These are phyloP conservation scores for Boletus rex-veris DNA, from an alignment of 768 basidiomycete genomes.

Conservation along the genomic window DNA sequence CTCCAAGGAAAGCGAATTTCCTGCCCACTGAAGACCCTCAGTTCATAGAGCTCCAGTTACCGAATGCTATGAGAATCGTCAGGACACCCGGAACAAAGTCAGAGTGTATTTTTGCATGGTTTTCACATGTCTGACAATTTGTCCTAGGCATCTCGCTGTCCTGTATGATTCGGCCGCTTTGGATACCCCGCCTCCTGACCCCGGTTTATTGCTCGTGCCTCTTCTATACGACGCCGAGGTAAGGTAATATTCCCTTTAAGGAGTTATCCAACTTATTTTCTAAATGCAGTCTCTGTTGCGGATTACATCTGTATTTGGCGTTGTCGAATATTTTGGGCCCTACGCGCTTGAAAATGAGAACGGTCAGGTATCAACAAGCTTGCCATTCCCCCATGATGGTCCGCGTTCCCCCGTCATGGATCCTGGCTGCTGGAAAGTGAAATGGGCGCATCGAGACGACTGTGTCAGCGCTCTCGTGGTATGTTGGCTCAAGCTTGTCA, in stretches of 20 bases:
- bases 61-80: conserved; percentile 60
- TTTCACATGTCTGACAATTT: not conserved
- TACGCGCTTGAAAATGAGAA: conserved; percentile 23
- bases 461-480: conserved; percentile 72
- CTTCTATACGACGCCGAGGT: conserved; percentile 61
- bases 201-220: conserved; percentile 49
- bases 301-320: conserved; percentile 60
- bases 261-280: conserved; percentile 4
- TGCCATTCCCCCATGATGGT: conserved; percentile 54
- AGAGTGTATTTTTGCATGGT: conserved; percentile 1
- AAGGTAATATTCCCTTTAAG: conserved; percentile 11
- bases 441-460: conserved; percentile 76
- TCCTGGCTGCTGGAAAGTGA: conserved; percentile 65
- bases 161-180: conserved; percentile 58
- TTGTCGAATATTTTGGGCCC: conserved; percentile 52
- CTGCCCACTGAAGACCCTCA: conserved; percentile 20
- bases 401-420: conserved; percentile 58
- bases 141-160: conserved; percentile 38
- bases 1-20: conserved; percentile 12
- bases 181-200: conserved; percentile 9
- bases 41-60: conserved; percentile 45
- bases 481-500: conserved; percentile 14
- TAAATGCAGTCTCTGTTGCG: conserved; percentile 44
- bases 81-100: conserved; percentile 54
- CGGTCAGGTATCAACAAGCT: conserved; percentile 14